Evolutionary conservation across 163 green algal species (phyloP), one percentile per base, ranked within the genome.

Genomic region (Chlorella variabilis): DNA sequence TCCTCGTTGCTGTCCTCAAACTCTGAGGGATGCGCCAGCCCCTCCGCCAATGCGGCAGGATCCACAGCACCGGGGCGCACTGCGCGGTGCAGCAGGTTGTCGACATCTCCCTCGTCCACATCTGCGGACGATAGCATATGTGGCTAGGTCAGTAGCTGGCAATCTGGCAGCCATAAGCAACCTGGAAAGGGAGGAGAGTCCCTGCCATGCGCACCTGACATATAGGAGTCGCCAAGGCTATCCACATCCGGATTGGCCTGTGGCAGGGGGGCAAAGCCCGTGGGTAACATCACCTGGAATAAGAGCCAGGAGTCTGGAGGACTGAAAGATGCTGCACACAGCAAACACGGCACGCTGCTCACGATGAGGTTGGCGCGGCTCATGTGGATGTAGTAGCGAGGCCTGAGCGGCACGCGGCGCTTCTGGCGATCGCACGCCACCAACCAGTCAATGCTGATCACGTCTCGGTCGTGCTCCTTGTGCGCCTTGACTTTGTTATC

Each of bases 311-410:
- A n/a, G n/a, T n/a, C n/a, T n/a, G n/a, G n/a, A n/a, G n/a, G n/a
- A n/a, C n/a, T n/a, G n/a, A n/a, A n/a, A n/a, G n/a, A n/a, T n/a
- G n/a, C n/a, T n/a, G n/a, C n/a, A n/a, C n/a, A n/a, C n/a, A n/a
- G n/a, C n/a, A n/a, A n/a, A n/a, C n/a, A n/a, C n/a, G n/a, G n/a
- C n/a, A n/a, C n/a, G n/a, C n/a, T n/a, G n/a, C 76, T 45, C 38
- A 75, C 63, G 39, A 68, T 9, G 13, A 48, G 34, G 58, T 63
- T 82, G 48, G 33, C 27, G 62, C 45, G 13, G 36, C 63, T 76
- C 45, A 54, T 75, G 48, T 82, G 62, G 0, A 82, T 51, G 62
- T 76, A 82, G 63, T 76, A 33, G 63, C 63, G 45, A 0, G 76
- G 76, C 15, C 48, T n/a, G 20, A 75, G 45, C 23, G 76, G 33